Evolutionary conservation across 1,284 basidiomycete species (phyloP).

Genomic region (Exobasidium cylindrosporum): DNA sequence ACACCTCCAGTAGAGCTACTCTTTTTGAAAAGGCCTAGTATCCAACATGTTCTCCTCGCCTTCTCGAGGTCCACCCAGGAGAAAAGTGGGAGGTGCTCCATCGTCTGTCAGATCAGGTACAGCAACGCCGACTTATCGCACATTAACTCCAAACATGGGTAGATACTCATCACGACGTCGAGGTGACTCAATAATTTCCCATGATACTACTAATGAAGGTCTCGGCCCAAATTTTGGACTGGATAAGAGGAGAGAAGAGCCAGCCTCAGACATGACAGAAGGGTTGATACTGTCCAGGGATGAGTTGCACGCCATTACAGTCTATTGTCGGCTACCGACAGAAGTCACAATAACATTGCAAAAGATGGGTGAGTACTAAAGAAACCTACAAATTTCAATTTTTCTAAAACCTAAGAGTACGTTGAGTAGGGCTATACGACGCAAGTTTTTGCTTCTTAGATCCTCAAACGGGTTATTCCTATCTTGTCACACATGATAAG

Average conservation of each 20-base stretch:
- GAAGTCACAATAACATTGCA: slow-evolving; percentile 20
- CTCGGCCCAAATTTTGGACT: not conserved
- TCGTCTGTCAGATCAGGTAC: not conserved
- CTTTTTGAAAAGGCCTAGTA: too few species aligned
- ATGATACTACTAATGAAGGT: not conserved
- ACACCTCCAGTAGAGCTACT: too few species aligned
- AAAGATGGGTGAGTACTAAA: not conserved
- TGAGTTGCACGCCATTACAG: slow-evolving; percentile 32
- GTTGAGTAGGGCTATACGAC: slow-evolving; percentile 34
- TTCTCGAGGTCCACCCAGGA: not conserved
- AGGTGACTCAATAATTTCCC: not conserved
- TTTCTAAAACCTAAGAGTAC: too few species aligned
- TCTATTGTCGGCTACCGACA: slow-evolving; percentile 27
- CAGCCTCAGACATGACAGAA: slow-evolving; percentile 22
- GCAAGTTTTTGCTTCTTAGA: slow-evolving; percentile 36
- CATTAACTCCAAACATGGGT: not conserved
- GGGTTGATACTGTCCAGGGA: slow-evolving; percentile 33
- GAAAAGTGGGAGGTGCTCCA: not conserved
- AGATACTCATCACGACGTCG: not conserved
- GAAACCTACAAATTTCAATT: too few species aligned
- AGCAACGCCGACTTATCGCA: not conserved
- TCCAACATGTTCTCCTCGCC: slow-evolving; percentile 4
- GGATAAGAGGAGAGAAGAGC: not conserved
- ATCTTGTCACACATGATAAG: slow-evolving; percentile 30
- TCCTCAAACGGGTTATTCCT: slow-evolving; percentile 38